Base-by-base conservation (phyloP, 768 basidiomycete genomes). In the Suillus cothurnatus region DNA sequence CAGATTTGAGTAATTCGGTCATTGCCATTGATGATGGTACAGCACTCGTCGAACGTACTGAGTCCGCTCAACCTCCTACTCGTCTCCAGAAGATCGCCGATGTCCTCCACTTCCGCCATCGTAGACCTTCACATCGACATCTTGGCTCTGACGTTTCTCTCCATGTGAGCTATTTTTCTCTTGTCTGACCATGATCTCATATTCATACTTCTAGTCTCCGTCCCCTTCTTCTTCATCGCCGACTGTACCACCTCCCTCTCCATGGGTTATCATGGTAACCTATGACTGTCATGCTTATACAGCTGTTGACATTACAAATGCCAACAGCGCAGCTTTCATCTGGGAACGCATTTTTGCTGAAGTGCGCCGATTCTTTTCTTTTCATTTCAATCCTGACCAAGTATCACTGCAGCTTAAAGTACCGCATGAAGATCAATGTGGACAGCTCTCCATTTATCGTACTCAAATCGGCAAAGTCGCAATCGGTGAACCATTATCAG, bases 381-480 rank as follows among this genome's bases (percentile, higher is more conserved):
- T 41, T 47, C 43, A 60, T 59, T 61, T 57, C 61, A 26, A 15
- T 50, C 61, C 43, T 72, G 52, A 65, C 58, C 39, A 38, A 19
- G 17, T 38, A 47, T 32, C 53, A 32, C 47, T 66, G 8, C 67
- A 94, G 93, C 80, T 95, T 67, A 86, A 88, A 73, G 91, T 98
- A 50, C 82, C 84, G 43, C 93, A 94, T 71, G 95, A 96, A 65
- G 93, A 97, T 64, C 89, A 92, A 72, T 75, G 82, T 9, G 64
- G 73, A 9, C 86, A 84, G 34, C 89, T 90, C 73, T 86, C 89
- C 31, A 90, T 99, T 62, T 95, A 93, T 80, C 90, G 88, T 66
- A 97, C 95, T 0, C 92, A 93, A 76, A 90, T 97, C 71, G 93
- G 92, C 65, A 84, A 86, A 32, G 90, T 82, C 68, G 90, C 91